Conservation (phyloP, 768 basidiomycete genomes). For the Lentinula aciculospora region DNA sequence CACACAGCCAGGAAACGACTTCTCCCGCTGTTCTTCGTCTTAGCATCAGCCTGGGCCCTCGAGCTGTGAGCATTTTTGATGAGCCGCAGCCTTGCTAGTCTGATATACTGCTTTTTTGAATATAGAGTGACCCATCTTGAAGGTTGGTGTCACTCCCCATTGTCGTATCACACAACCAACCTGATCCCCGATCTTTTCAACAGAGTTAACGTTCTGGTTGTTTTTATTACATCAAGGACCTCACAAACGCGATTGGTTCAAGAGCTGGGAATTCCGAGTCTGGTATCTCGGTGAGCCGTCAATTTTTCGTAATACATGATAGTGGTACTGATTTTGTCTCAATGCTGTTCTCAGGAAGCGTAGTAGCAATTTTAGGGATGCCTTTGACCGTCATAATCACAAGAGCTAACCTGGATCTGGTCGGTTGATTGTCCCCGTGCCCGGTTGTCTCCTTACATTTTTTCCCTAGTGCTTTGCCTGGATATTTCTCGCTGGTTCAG, state of each 20-base stretch:
- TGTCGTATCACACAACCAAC: not conserved
- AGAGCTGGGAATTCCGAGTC: slow-evolving; percentile 68
- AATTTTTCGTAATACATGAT: slow-evolving; percentile 5
- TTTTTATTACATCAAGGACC: slow-evolving; percentile 79
- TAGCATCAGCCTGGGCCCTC: slow-evolving; percentile 71
- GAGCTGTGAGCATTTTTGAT: slow-evolving; percentile 56
- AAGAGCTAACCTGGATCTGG: slow-evolving; percentile 52
- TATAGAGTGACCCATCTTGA: slow-evolving; percentile 74
- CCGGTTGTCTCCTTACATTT: slow-evolving; percentile 9
- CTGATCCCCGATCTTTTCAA: not conserved
- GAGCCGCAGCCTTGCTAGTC: not conserved
- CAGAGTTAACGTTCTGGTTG: slow-evolving; percentile 79
- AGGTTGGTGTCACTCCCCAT: slow-evolving; percentile 34
- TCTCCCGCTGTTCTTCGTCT: slow-evolving; percentile 63
- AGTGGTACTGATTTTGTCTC: slow-evolving; percentile 4
- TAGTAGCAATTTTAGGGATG: slow-evolving; percentile 62
- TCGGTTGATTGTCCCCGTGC: slow-evolving; percentile 20
- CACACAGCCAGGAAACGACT: slow-evolving; percentile 43
- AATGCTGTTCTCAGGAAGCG: slow-evolving; percentile 42
- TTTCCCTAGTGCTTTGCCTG: slow-evolving; percentile 57
- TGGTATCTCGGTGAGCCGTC: slow-evolving; percentile 59
- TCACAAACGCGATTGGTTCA: slow-evolving; percentile 67
- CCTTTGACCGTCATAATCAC: slow-evolving; percentile 62
- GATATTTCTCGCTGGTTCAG: slow-evolving; percentile 70
- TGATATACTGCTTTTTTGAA: slow-evolving; percentile 3